Percentiles rank a stretch among this genome's conserved stretches.
Evolutionary conservation across 768 basidiomycete genomes (phyloP).

Genomic region (Wakefieldia striispora): DNA sequence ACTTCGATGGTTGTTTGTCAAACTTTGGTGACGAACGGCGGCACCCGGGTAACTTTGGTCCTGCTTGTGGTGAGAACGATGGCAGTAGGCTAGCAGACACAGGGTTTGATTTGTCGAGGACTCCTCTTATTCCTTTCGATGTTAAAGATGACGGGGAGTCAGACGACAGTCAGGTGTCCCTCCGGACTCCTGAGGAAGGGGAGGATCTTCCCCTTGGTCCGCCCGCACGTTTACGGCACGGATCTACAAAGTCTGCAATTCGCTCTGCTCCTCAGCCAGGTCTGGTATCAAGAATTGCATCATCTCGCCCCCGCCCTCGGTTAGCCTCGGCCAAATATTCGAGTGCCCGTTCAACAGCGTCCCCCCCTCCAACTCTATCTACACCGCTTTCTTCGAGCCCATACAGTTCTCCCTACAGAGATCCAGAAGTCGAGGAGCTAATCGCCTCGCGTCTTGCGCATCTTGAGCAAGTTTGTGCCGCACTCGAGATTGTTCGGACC

Average conservation of each 20-base stretch:
- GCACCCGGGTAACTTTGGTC: too few relatives aligned
- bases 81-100: constrained; percentile 6
- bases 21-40: constrained; percentile 3
- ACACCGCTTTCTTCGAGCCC: constrained; percentile 8
- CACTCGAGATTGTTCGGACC: constrained; percentile 41
- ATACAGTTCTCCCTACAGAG: neutral
- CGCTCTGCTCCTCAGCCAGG: constrained; percentile 1
- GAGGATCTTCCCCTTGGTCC: constrained; percentile 13
- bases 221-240: neutral
- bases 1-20: neutral
- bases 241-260: neutral
- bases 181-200: constrained; percentile 28
- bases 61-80: constrained; percentile 7
- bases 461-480: constrained; percentile 40
- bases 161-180: constrained; percentile 24
- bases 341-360: neutral
- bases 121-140: constrained; percentile 23
- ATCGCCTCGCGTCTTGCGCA: constrained; percentile 14
- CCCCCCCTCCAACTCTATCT: neutral
- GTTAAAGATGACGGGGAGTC: constrained; percentile 29
- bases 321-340: constrained; percentile 5
- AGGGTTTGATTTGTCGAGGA: constrained; percentile 19
- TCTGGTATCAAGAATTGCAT: constrained; percentile 22
- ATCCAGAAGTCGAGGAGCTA: constrained; percentile 9
- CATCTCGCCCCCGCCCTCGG: constrained; percentile 29